Evolutionary conservation across 768 basidiomycete species (phyloP).

Genomic region (Mycena galopus): DNA sequence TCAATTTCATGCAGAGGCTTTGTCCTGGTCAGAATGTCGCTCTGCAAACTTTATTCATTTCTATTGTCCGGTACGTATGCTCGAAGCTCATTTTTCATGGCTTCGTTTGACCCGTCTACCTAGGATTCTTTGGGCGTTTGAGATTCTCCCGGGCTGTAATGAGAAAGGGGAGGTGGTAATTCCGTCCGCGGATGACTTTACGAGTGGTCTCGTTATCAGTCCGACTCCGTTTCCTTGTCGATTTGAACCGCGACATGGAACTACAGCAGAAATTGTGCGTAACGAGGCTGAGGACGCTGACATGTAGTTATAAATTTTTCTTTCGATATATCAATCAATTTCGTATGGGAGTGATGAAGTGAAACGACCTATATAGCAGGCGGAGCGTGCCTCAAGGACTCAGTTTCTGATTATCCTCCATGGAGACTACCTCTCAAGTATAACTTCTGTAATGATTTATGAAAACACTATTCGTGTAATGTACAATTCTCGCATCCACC

Average conservation of each 20-base stretch:
- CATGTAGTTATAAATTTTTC: background rate
- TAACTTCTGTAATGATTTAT: no score
- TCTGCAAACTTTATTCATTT: constrained; percentile 5
- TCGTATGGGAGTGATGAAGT: no score
- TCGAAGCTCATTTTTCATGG: background rate
- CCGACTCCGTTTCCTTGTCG: constrained; percentile 20
- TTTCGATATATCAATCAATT: no score
- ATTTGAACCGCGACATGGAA: constrained; percentile 6
- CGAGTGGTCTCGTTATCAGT: background rate
- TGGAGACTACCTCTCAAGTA: no score
- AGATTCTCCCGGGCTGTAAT: background rate
- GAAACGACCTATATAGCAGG: no score
- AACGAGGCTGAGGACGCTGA: constrained; percentile 22
- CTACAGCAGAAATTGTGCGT: background rate
- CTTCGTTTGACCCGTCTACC: background rate
- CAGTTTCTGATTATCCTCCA: no score
- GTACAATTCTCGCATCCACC: no score
- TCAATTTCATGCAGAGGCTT: background rate
- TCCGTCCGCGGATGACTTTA: constrained; percentile 18
- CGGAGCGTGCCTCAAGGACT: no score
- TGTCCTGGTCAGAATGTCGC: constrained; percentile 20
- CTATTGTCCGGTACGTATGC: constrained; percentile 11
- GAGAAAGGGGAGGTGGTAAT: background rate
- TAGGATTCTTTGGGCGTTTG: constrained; percentile 26
- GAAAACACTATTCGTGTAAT: no score